phyloP scores from a whole-genome alignment of 164 flowering plant species.

The Akebia trifoliata region DNA sequence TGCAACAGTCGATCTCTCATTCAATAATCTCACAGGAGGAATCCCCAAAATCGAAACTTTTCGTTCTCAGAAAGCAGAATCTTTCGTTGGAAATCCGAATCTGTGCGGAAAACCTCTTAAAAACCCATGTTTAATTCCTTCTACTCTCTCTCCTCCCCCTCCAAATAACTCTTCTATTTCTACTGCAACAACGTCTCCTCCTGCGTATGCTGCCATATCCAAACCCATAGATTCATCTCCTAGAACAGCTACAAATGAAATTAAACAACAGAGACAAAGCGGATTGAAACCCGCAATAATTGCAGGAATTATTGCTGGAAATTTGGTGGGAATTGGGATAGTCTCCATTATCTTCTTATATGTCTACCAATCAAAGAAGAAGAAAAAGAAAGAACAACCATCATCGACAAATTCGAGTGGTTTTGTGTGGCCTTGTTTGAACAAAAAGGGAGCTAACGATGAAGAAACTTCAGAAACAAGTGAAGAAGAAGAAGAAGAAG shows the following conservation, averaged over 20 bases:
- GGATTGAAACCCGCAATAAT: slow-evolving; percentile 49
- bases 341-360: slow-evolving; percentile 44
- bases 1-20: slow-evolving; percentile 58
- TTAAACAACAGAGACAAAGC: slow-evolving; percentile 6
- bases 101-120: slow-evolving; percentile 80
- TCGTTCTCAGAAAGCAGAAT: slow-evolving; percentile 38
- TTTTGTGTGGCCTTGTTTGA: slow-evolving; percentile 40
- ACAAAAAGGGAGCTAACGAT: slow-evolving; percentile 15
- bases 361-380: slow-evolving; percentile 40
- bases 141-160: slow-evolving; percentile 42
- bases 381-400: slow-evolving; percentile 9
- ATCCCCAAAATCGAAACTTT: slow-evolving; percentile 47
- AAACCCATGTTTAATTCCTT: slow-evolving; percentile 52
- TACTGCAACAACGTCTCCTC: too few relatives aligned
- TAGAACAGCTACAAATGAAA: slow-evolving; percentile 10
- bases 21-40: slow-evolving; percentile 63
- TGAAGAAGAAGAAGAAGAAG: slow-evolving; percentile 10
- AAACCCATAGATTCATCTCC: slow-evolving; percentile 29
- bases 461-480: slow-evolving; percentile 43
- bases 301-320: slow-evolving; percentile 49
- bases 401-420: slow-evolving; percentile 7
- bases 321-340: slow-evolving; percentile 49
- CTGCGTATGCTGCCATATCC: slow-evolving; percentile 67
- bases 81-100: slow-evolving; percentile 50
- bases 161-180: slow-evolving; percentile 39